Conservation (phyloP, 805 yeast genomes). For the Pichia deserticola region DNA sequence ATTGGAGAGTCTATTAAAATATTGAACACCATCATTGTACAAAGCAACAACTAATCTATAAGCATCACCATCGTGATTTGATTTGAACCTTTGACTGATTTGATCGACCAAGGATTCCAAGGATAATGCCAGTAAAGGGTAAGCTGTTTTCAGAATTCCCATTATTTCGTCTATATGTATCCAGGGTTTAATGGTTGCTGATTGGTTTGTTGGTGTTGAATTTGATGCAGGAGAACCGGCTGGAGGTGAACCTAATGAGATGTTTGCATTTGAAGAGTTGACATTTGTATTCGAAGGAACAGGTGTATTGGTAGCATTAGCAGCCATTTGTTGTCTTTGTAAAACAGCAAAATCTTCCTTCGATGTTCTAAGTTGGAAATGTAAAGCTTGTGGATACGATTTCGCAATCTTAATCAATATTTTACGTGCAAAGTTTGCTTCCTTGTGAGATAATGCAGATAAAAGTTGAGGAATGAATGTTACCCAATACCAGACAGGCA, state of each 20-base stretch:
- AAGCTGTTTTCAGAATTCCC: slow-evolving; percentile 93
- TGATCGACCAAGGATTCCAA: slow-evolving; percentile 94
- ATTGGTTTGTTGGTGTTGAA: slow-evolving; percentile 18
- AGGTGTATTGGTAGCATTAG: slow-evolving; percentile 1
- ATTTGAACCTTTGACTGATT: slow-evolving; percentile 86
- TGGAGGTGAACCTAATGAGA: neutral
- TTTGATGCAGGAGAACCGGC: neutral
- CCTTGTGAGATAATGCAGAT: slow-evolving; percentile 83
- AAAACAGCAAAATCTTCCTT: slow-evolving; percentile 87
- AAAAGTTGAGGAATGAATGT: slow-evolving; percentile 92
- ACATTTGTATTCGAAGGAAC: slow-evolving; percentile 2
- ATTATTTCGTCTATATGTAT: slow-evolving; percentile 87
- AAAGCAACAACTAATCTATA: slow-evolving; percentile 89
- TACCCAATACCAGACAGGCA: slow-evolving; percentile 99
- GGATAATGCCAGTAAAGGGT: slow-evolving; percentile 86
- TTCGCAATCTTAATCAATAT: slow-evolving; percentile 89
- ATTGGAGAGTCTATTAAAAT: slow-evolving; percentile 74
- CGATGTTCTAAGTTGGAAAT: slow-evolving; percentile 91
- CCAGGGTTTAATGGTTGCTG: slow-evolving; percentile 64
- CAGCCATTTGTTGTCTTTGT: slow-evolving; percentile 50
- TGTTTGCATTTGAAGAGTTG: slow-evolving; percentile 2
- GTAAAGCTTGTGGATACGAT: slow-evolving; percentile 94
- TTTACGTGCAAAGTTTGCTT: slow-evolving; percentile 82
- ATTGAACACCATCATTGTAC: slow-evolving; percentile 88
- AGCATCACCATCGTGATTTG: slow-evolving; percentile 92